Base-by-base conservation (phyloP, 2,329 filamentous ascomycete species). In the Trichoderma semiorbis region DNA sequence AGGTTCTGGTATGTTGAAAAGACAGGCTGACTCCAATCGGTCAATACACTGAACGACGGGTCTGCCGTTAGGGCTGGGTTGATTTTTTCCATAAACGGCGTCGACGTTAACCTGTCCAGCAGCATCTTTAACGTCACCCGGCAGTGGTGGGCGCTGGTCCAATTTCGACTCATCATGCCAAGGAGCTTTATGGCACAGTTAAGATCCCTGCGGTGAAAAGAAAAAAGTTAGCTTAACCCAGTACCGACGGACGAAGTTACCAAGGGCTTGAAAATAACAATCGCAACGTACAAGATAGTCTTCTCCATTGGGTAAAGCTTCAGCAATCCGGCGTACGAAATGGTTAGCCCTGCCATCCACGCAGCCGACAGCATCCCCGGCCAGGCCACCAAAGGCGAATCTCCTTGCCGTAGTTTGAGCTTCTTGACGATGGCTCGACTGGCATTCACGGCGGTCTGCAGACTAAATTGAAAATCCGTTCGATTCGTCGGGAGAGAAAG, bases 151-250 rank as follows among this genome's bases (percentile, higher is more conserved):
- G 66, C 66, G 39, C 66, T 69, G 21, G 57, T 69, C 66, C 66
- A 69, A 28, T 69, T 69, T 62, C 66, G 57, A n/a, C 66, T 69
- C 66, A 69, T 69, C 66, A 69, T 69, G 24, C 66, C 66, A 28
- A 69, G 66, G 21, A 69, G 66, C 21, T 57, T 34, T 26, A 69
- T 69, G 8, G 66, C 66, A 39, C 66, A 69, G 28, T 69, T 69
- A 21, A 69, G 66, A 62, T 69, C 66, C 57, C 66, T 69, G 26
- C 28, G 12, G 16, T 18, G 21, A 12, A 50, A 10, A n/a, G n/a
- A 28, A 32, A 18, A 36, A 14, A 5, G 24, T 43, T 21, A 39
- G 64, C 30, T 18, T 30, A 36, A 58, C 39, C 21, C 21, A 12
- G 34, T 6, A 3, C 10, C 3, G 8, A 67, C 5, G n/a, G 28